Evolutionary conservation across 2,329 filamentous ascomycete genomes (phyloP).

Genomic region (Alternaria brassicicola): DNA sequence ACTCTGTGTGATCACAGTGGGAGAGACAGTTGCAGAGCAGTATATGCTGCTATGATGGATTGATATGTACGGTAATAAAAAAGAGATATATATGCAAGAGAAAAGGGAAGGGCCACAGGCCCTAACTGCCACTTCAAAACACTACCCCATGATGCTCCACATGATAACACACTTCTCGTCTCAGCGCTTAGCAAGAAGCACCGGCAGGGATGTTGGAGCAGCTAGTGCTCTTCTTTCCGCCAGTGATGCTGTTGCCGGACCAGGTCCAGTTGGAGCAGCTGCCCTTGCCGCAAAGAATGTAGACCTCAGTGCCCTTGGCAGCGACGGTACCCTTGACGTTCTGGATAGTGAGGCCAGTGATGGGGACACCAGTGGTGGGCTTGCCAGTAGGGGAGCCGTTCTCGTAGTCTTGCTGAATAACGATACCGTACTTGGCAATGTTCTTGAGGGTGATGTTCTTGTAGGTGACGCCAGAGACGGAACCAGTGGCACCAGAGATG

Average conservation of each 20-base stretch:
- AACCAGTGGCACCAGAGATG: conserved; percentile 58
- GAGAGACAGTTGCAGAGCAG: background rate
- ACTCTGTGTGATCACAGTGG: too few relatives aligned
- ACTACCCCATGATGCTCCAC: background rate
- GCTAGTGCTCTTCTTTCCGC: conserved; percentile 46
- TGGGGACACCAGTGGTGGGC: conserved; percentile 56
- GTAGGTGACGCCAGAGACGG: conserved; percentile 57
- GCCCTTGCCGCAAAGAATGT: conserved; percentile 63
- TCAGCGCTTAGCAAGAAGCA: conserved; percentile 39
- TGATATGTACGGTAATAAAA: background rate
- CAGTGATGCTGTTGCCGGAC: conserved; percentile 50
- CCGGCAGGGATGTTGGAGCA: conserved; percentile 47
- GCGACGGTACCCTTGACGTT: conserved; percentile 51
- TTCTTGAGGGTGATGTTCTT: conserved; percentile 54
- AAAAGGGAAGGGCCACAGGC: background rate
- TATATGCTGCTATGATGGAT: background rate
- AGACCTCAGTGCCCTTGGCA: conserved; percentile 50
- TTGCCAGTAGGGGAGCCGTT: conserved; percentile 53
- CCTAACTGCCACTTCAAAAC: background rate
- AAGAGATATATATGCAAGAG: background rate
- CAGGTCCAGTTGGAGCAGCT: conserved; percentile 63
- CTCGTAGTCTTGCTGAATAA: conserved; percentile 60
- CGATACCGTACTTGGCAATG: conserved; percentile 59
- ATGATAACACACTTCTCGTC: background rate
- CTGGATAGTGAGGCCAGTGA: conserved; percentile 52